These are phyloP conservation scores for Primulina huaijiensis DNA, from an alignment of 257 asterid species.

Conservation along the genomic window DNA sequence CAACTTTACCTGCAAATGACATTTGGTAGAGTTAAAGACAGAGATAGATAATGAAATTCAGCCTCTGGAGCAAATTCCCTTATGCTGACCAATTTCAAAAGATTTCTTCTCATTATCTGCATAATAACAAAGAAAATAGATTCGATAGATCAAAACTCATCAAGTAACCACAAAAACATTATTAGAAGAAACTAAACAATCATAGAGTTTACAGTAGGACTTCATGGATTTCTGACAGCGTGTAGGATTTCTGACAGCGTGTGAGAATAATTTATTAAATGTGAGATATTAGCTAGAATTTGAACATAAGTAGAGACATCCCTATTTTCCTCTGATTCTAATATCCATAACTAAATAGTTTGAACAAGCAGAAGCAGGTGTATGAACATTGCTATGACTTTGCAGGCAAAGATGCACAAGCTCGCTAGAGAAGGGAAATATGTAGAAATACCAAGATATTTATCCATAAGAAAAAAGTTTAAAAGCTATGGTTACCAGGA, in stretches of 20 bases:
- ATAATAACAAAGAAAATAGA: slow-evolving; percentile 15
- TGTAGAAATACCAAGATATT: neutral
- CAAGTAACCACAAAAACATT: slow-evolving; percentile 3
- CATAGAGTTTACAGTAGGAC: neutral
- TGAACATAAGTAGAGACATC: neutral
- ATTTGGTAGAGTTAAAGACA: slow-evolving; percentile 67
- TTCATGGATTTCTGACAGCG: neutral
- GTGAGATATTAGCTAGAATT: slow-evolving; percentile 10
- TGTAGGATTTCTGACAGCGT: slow-evolving; percentile 1
- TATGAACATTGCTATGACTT: slow-evolving; percentile 13
- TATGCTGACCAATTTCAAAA: slow-evolving; percentile 68
- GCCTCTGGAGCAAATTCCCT: slow-evolving; percentile 98
- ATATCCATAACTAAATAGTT: neutral
- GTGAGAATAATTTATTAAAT: neutral
- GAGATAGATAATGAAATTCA: slow-evolving; percentile 46
- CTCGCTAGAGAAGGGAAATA: slow-evolving; percentile 14
- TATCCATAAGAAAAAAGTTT: slow-evolving; percentile 10
- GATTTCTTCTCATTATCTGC: slow-evolving; percentile 97
- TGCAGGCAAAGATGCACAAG: slow-evolving; percentile 16
- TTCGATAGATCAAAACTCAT: slow-evolving; percentile 10
- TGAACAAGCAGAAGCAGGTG: slow-evolving; percentile 1
- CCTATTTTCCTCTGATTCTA: slow-evolving; percentile 1
- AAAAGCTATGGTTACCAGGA: slow-evolving; percentile 57
- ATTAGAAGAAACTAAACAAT: neutral
- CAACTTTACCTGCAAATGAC: slow-evolving; percentile 81